A percentile compares a stretch with the other conserved stretches of the same genome.
phyloP scores from a whole-genome alignment of 352 stramenopile species.

The Phytopythium cucurbitacearum region DNA sequence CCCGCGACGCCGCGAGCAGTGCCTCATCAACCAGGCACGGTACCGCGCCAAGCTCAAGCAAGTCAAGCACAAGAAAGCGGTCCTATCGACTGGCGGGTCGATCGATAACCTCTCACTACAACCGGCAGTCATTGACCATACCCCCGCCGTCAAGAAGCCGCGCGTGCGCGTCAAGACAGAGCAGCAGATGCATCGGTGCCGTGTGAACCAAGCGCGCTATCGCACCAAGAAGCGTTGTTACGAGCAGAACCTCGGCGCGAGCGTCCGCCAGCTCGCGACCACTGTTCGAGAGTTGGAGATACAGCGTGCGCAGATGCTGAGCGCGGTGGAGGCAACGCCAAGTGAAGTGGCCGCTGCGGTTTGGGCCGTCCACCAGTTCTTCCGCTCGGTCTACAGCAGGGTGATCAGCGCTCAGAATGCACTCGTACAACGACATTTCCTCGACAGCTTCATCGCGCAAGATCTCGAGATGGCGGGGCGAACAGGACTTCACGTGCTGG shows the following conservation, averaged over 20 bases:
- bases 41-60: slow-evolving; percentile 34
- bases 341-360: slow-evolving; percentile 2
- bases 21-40: slow-evolving; percentile 36
- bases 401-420: no score
- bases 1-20: slow-evolving; percentile 35
- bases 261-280: slow-evolving; percentile 9
- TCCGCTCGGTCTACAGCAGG: slow-evolving; percentile 16
- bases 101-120: background rate
- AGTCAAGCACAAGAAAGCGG: slow-evolving; percentile 1
- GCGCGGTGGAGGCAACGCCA: slow-evolving; percentile 1
- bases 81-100: background rate
- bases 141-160: background rate
- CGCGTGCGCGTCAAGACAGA: slow-evolving; percentile 12
- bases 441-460: no score
- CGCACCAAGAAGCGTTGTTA: slow-evolving; percentile 17
- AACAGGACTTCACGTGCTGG: background rate
- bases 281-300: slow-evolving; percentile 19
- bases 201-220: slow-evolving; percentile 28
- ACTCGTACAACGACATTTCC: no score
- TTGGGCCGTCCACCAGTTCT: slow-evolving; percentile 15
- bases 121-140: no score
- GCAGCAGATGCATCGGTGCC: slow-evolving; percentile 24
- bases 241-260: slow-evolving; percentile 11
- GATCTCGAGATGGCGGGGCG: background rate
- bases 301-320: slow-evolving; percentile 7